A percentile compares a stretch with the other conserved stretches of the same genome.
phyloP scores from a whole-genome alignment of 169 alveolate species.

The Eimeria maxima region DNA sequence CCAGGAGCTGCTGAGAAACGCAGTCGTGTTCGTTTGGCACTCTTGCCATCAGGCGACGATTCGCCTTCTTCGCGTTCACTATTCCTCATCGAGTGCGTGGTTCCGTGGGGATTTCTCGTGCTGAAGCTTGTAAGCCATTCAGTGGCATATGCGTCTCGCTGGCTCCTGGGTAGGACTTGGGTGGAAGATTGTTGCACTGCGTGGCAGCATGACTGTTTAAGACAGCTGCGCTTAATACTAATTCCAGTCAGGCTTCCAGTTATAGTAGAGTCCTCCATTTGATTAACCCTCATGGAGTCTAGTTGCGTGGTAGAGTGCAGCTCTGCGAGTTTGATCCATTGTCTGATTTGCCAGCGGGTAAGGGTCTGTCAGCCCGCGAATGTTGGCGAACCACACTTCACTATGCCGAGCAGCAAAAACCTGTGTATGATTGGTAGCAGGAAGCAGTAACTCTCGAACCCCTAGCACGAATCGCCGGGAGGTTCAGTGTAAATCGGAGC shows the following conservation, averaged over 20 bases:
- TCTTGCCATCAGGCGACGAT: background rate
- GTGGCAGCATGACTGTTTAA: background rate
- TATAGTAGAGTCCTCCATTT: background rate
- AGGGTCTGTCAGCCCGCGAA: background rate
- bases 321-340: background rate
- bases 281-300: background rate
- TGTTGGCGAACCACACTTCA: background rate
- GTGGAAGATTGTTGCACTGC: background rate
- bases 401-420: background rate
- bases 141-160: background rate
- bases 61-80: background rate
- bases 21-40: background rate
- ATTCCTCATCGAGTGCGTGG: background rate
- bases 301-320: background rate
- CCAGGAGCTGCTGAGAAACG: background rate
- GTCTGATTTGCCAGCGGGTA: background rate
- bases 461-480: background rate
- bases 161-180: background rate
- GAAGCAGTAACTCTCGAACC: background rate
- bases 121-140: background rate
- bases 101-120: background rate
- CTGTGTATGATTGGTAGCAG: background rate
- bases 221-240: background rate
- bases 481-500: background rate
- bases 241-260: background rate